A percentile compares a stretch with the other conserved stretches of the same genome.
phyloP scores from a whole-genome alignment of 768 basidiomycete genomes.

The Russula emetica region DNA sequence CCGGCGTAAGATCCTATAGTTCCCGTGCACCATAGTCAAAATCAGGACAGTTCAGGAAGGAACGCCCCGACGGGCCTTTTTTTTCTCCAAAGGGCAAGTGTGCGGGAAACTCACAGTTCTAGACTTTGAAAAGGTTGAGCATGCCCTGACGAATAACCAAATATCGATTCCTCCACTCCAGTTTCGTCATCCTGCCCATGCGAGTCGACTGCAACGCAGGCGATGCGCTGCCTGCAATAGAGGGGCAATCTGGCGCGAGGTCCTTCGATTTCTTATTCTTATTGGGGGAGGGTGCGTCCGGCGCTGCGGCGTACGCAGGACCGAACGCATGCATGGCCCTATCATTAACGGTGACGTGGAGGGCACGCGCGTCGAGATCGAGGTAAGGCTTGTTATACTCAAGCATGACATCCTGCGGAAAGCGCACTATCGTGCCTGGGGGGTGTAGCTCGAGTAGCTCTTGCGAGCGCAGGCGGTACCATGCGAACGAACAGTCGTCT shows the following conservation, averaged over 20 bases:
- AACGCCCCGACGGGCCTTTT: background rate
- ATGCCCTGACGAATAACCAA: slow-evolving; percentile 55
- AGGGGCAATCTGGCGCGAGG: background rate
- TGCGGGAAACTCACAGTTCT: slow-evolving; percentile 43
- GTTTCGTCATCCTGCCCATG: slow-evolving; percentile 35
- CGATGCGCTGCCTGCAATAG: background rate
- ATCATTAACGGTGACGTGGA: slow-evolving; percentile 43
- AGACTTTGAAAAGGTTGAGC: slow-evolving; percentile 50
- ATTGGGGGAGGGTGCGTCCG: background rate
- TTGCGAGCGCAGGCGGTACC: slow-evolving; percentile 56
- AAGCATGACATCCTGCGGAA: slow-evolving; percentile 40
- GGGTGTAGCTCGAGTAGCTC: slow-evolving; percentile 72
- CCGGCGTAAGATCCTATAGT: slow-evolving; percentile 23
- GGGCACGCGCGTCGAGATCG: slow-evolving; percentile 48
- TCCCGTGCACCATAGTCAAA: background rate
- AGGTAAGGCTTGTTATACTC: slow-evolving; percentile 58
- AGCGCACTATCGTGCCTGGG: slow-evolving; percentile 35
- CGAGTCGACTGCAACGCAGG: slow-evolving; percentile 13
- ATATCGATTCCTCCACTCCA: slow-evolving; percentile 65
- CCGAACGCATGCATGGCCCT: slow-evolving; percentile 23
- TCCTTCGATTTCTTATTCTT: slow-evolving; percentile 27
- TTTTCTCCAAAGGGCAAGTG: slow-evolving; percentile 28
- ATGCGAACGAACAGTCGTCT: slow-evolving; percentile 53
- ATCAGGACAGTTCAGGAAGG: background rate
- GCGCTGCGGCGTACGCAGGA: background rate